Base-by-base conservation (phyloP, 2,329 filamentous ascomycete genomes). In the Alternaria gaisen region DNA sequence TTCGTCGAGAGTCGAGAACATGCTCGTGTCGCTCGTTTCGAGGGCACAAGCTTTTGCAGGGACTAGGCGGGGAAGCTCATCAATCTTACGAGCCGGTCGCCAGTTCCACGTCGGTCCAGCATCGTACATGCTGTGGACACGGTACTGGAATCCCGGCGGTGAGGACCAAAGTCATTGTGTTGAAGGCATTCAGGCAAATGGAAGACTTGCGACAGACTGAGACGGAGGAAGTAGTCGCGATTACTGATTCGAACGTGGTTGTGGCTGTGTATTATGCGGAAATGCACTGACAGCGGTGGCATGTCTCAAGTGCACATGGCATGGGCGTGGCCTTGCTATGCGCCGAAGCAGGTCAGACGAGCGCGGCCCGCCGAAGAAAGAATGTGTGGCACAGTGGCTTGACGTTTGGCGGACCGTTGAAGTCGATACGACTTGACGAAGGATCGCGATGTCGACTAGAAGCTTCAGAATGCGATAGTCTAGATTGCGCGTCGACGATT, bases 221-320 rank as follows among this genome's bases (percentile, higher is more conserved):
- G 52, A 55, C 40, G 18, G 36, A 38, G 26, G 53, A 42, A 38
- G 58, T 56, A 34, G 36, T 28, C 22, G 26, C 34, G 12, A 42
- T 8, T 5, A 12, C 30, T 18, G 16, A 22, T 30, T 26, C 30
- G 47, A 38, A 26, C 46, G 46, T 18, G 38, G 20, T 24, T 38
- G 63, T 60, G 64, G 64, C 64, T 66, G 65, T 58, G 63, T 59
- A 43, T 53, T 34, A 60, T 61, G 60, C 58, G 50, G 20, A 38
- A 54, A 60, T 58, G 47, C 54, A 42, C 47, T 56, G 54, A 58
- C 59, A 30, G 46, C 58, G 41, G 46, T 22, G 53, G 34, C 51
- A 36, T 56, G 56, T 60, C 57, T 44, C 57, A 41, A 42, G 34
- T 32, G 55, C 40, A 58, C 61, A 66, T 61, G 61, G 61, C 28